Conservation (phyloP, 2,329 filamentous ascomycete genomes). For the Colletotrichum magnum region DNA sequence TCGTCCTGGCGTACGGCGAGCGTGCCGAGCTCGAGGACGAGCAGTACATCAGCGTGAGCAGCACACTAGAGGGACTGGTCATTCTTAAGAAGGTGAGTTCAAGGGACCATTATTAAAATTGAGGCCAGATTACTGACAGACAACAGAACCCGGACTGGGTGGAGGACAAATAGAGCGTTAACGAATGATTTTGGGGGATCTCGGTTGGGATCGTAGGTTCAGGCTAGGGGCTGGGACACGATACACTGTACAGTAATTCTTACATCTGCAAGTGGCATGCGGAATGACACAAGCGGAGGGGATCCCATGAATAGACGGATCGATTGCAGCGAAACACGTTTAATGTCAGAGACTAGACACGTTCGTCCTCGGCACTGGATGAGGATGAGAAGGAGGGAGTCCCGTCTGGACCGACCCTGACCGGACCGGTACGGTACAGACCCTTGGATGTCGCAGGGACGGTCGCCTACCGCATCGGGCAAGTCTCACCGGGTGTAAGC, state of each 20-base stretch:
- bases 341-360: background rate
- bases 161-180: conserved; percentile 57
- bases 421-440: background rate
- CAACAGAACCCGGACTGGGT: conserved; percentile 70
- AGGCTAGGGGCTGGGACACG: conserved; percentile 38
- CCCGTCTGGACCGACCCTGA: no score
- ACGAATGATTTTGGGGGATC: conserved; percentile 13
- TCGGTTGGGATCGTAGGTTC: conserved; percentile 37
- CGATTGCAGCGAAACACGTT: conserved; percentile 33
- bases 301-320: conserved; percentile 39
- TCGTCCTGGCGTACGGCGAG: conserved; percentile 94
- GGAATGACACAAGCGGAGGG: conserved; percentile 36
- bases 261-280: conserved; percentile 38
- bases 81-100: conserved; percentile 92
- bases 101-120: background rate
- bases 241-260: conserved; percentile 42
- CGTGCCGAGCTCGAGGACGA: conserved; percentile 97
- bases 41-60: conserved; percentile 93
- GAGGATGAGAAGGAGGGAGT: background rate
- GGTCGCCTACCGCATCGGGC: background rate
- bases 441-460: background rate
- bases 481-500: background rate
- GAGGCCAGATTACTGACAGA: conserved; percentile 4
- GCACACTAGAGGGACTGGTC: conserved; percentile 92
- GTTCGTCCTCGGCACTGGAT: background rate